A percentile compares a stretch with the other conserved stretches of the same genome.
Evolutionary conservation across 1,284 basidiomycete genomes (phyloP).

Genomic region (Puccinia coronata): DNA sequence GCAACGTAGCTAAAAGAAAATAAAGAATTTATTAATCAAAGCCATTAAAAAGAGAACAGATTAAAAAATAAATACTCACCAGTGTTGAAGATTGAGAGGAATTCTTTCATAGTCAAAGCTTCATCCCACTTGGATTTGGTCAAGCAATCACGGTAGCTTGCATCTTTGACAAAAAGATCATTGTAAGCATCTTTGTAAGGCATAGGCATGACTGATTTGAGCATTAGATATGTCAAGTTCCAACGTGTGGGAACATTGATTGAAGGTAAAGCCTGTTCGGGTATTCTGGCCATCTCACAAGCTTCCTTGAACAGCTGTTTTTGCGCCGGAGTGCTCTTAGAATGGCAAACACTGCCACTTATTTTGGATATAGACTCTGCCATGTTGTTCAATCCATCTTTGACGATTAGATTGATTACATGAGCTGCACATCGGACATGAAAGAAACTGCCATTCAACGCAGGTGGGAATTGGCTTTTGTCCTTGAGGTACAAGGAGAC

Average conservation of each 20-base stretch:
- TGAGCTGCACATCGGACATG: not conserved
- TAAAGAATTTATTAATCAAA: not conserved
- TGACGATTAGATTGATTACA: too few species aligned
- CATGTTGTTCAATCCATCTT: too few species aligned
- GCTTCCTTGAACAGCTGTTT: not conserved
- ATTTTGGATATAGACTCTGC: too few species aligned
- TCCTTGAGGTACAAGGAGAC: not conserved
- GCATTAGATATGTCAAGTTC: not conserved
- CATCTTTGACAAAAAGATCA: not conserved
- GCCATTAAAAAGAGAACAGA: not conserved
- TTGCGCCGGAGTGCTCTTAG: not conserved
- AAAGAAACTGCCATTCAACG: not conserved
- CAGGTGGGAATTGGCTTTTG: not conserved
- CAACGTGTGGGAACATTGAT: too few species aligned
- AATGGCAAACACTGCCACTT: not conserved
- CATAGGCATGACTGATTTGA: not conserved
- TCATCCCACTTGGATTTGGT: not conserved
- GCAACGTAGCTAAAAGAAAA: not conserved
- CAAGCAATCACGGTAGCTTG: not conserved
- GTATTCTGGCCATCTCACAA: not conserved
- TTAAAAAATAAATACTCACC: not conserved
- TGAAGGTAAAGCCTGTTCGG: not conserved
- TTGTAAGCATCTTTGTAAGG: not conserved
- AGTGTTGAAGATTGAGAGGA: not conserved
- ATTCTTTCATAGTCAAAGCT: not conserved